These are phyloP conservation scores for Gaeumannomyces tritici DNA, from an alignment of 2,329 filamentous ascomycete species.

Conservation along the genomic window DNA sequence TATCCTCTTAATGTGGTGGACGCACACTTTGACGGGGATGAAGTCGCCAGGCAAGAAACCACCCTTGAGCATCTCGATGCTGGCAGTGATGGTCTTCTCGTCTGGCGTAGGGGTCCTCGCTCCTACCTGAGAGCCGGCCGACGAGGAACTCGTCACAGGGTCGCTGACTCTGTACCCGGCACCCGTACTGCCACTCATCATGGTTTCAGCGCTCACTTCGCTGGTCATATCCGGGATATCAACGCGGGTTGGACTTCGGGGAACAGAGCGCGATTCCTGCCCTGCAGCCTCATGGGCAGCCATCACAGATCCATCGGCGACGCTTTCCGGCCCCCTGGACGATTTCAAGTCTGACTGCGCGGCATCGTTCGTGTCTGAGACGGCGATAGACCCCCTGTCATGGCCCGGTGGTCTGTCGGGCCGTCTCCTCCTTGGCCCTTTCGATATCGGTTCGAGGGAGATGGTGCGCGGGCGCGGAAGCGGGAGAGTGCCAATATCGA, in stretches of 20 bases:
- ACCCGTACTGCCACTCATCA: conserved; percentile 55
- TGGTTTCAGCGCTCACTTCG: conserved; percentile 62
- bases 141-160: not conserved
- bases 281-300: conserved; percentile 25
- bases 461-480: conserved; percentile 74
- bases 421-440: conserved; percentile 52
- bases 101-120: conserved; percentile 35
- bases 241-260: conserved; percentile 33
- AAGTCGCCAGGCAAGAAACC: conserved; percentile 81
- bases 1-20: conserved; percentile 82
- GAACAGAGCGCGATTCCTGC: conserved; percentile 24
- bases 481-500: conserved; percentile 71
- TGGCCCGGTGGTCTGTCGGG: conserved; percentile 22
- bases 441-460: conserved; percentile 79
- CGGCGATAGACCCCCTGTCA: conserved; percentile 29
- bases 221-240: conserved; percentile 43
- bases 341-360: conserved; percentile 26
- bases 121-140: conserved; percentile 9
- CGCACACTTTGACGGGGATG: conserved; percentile 67
- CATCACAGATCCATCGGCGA: conserved; percentile 27
- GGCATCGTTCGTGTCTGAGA: conserved; percentile 24
- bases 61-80: conserved; percentile 70
- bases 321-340: conserved; percentile 23
- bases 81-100: conserved; percentile 76
- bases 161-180: conserved; percentile 16